These are phyloP conservation scores for Pseudomassariella vexata DNA, from an alignment of 2,329 filamentous ascomycete genomes.

Conservation along the genomic window DNA sequence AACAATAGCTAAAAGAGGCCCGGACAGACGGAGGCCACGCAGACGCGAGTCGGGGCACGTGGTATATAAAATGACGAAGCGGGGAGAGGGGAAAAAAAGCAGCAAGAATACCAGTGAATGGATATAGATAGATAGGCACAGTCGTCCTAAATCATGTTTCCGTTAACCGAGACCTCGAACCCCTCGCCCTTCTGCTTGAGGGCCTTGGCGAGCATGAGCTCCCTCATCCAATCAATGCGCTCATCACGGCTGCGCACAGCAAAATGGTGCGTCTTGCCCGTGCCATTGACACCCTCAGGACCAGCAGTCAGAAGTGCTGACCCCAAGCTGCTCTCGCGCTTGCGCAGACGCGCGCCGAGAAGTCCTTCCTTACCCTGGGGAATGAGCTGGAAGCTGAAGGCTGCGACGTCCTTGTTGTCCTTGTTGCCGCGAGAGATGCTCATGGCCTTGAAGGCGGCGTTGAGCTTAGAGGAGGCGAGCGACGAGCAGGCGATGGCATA, in stretches of 20 bases:
- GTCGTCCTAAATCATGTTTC: conserved; percentile 58
- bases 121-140: no score
- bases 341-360: conserved; percentile 40
- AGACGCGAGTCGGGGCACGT: no score
- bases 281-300: conserved; percentile 48
- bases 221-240: conserved; percentile 94
- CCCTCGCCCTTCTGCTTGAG: conserved; percentile 78
- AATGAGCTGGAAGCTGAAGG: conserved; percentile 81
- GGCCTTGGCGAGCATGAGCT: conserved; percentile 86
- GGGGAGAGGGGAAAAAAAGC: conserved; percentile 3
- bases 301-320: conserved; percentile 26
- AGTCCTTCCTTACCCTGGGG: conserved; percentile 57
- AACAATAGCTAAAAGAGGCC: no score
- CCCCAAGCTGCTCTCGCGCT: conserved; percentile 42
- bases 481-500: conserved; percentile 83
- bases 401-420: conserved; percentile 48
- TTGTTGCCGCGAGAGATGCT: conserved; percentile 49
- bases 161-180: conserved; percentile 77
- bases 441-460: conserved; percentile 79
- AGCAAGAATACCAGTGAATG: conserved; percentile 14
- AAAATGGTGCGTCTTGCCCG: conserved; percentile 87
- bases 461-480: conserved; percentile 72
- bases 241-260: conserved; percentile 83
- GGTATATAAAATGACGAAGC: no score
- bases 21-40: no score